Evolutionary conservation across 2,329 filamentous ascomycete species (phyloP).

Genomic region (Gaeumannomyces sp.): DNA sequence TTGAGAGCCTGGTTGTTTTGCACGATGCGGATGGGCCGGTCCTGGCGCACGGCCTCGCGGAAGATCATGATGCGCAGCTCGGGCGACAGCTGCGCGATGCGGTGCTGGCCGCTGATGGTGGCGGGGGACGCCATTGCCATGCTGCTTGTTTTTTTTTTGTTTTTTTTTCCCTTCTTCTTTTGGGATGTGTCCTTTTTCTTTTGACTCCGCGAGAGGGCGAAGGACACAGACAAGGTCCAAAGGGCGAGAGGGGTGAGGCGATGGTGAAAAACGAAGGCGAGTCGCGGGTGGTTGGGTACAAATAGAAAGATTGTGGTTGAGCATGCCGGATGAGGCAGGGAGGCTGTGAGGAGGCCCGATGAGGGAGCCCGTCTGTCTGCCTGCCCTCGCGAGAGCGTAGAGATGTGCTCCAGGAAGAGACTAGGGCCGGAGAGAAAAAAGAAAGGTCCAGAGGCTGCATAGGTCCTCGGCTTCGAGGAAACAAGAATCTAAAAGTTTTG

Average conservation of each 20-base stretch:
- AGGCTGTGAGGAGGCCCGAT: too few relatives aligned
- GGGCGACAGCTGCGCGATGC: not conserved
- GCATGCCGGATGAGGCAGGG: too few relatives aligned
- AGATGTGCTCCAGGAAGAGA: not conserved
- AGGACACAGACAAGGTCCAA: too few relatives aligned
- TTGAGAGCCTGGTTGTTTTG: constrained; percentile 1
- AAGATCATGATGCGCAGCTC: constrained; percentile 8
- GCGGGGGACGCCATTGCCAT: not conserved
- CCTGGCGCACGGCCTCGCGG: constrained; percentile 1
- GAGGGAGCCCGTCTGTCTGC: too few relatives aligned
- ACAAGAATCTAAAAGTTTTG: not conserved
- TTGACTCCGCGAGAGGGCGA: too few relatives aligned
- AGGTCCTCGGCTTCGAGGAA: not conserved
- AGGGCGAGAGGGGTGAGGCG: not conserved
- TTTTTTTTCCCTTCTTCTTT: too few relatives aligned
- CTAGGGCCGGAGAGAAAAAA: not conserved
- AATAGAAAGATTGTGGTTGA: not conserved
- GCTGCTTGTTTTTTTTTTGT: too few relatives aligned
- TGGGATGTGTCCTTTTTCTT: too few relatives aligned
- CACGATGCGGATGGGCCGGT: constrained; percentile 5
- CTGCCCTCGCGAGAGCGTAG: too few relatives aligned
- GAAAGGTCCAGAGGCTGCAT: not conserved
- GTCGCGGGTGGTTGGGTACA: not conserved
- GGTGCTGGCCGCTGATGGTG: not conserved
- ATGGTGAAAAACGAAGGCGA: not conserved